Evolutionary conservation across 2,329 filamentous ascomycete species (phyloP), one percentile per base, ranked within the genome.

Genomic region (Xylariomycetidae sp.): DNA sequence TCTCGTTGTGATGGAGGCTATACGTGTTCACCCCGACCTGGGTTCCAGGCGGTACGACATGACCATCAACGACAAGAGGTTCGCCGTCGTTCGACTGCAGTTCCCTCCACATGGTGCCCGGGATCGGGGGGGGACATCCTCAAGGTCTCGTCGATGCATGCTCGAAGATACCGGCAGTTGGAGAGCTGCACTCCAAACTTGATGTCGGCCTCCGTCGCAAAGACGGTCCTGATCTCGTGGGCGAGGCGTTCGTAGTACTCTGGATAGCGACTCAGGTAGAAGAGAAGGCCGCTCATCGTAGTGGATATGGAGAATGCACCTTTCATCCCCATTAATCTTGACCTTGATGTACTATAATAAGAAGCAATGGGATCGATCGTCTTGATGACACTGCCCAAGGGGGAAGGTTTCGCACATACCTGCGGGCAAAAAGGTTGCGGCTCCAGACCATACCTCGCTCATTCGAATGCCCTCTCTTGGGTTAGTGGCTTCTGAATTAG

Each of bases 91-190:
- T 37, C 30, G 7, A 25, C 34, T 9, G 19, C 12, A 58, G 51
- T 33, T 62, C 53, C 7, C 64, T 41, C 33, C 50, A 42, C 28
- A 66, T 34, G 33, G 56, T 33, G 33, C 49, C 43, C 33, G 57
- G 52, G 1, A 64, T 61, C 0, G 66, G 59, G 20, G 3, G 70
- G 66, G 4, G 62, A 62, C 31, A 70, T 51, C 12, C 70, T 61
- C 36, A 72, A 51, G 0, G 61, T 51, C 44, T 74, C 69, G 27
- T 71, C 61, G 25, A 74, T 58, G 34, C 60, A 62, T 4, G 67
- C 69, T 5, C 58, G 56, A 1, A 73, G 51, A 41, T 70, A 72
- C 1, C 33, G 37, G 41, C 58, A 65, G 10, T 36, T 44, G 15
- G 54, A 47, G 6, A 71, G 46, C 6, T 48, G 38, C 2, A 50